Evolutionary conservation across 768 basidiomycete species (phyloP).

Genomic region (Trametes gibbosa): DNA sequence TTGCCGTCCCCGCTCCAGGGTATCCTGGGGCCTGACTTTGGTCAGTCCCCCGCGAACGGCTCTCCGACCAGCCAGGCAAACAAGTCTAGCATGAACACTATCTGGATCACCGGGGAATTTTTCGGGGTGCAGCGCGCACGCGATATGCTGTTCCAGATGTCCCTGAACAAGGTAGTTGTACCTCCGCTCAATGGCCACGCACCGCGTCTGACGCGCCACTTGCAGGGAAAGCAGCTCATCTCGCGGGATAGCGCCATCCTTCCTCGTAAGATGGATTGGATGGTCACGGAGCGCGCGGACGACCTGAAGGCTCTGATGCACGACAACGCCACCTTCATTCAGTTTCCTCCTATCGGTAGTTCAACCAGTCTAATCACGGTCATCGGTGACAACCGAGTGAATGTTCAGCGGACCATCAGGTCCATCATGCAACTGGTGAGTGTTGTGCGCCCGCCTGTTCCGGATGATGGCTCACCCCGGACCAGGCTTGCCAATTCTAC

Average conservation of each 20-base stretch:
- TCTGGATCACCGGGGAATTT: constrained; percentile 98
- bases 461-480: background rate
- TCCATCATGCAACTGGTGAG: constrained; percentile 93
- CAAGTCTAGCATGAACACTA: constrained; percentile 66
- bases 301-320: constrained; percentile 91
- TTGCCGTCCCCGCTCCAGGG: constrained; percentile 88
- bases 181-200: background rate
- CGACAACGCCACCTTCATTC: constrained; percentile 95
- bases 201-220: background rate
- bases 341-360: constrained; percentile 89
- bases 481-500: constrained; percentile 90
- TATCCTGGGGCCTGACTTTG: constrained; percentile 67
- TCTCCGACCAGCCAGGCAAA: constrained; percentile 36
- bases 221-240: constrained; percentile 86
- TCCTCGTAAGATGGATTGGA: constrained; percentile 97
- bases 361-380: constrained; percentile 92
- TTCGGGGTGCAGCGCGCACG: constrained; percentile 93
- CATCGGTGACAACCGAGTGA: constrained; percentile 90
- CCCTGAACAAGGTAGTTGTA: constrained; percentile 72
- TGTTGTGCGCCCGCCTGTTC: background rate
- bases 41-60: constrained; percentile 35
- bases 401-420: constrained; percentile 90
- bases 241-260: constrained; percentile 92
- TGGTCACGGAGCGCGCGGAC: constrained; percentile 94
- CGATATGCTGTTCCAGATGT: constrained; percentile 91